These are phyloP conservation scores for Fraxinus albicans DNA, from an alignment of 305 asterid genomes.

Conservation along the genomic window DNA sequence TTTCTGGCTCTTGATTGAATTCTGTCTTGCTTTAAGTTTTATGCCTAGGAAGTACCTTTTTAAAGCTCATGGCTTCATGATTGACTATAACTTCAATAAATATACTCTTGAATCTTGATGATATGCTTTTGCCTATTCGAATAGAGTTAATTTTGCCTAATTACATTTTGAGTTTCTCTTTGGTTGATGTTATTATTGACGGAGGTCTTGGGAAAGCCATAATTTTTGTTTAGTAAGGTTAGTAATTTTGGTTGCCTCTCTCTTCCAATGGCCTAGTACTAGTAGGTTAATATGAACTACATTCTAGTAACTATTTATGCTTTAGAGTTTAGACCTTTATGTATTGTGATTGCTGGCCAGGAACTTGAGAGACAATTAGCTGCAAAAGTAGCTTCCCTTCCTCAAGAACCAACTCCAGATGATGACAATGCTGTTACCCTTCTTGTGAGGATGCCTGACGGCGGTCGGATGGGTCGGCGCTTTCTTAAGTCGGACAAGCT, in stretches of 20 bases:
- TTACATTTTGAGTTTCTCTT: neutral
- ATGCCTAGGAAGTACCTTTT: neutral
- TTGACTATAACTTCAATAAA: neutral
- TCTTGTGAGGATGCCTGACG: constrained; percentile 96
- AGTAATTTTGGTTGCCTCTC: neutral
- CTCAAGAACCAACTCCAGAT: constrained; percentile 77
- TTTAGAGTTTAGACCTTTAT: neutral
- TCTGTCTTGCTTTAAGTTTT: neutral
- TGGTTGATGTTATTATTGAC: neutral
- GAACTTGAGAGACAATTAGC: constrained; percentile 84
- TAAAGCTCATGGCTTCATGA: neutral
- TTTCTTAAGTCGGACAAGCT: constrained; percentile 79
- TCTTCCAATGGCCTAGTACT: neutral
- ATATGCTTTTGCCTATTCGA: neutral
- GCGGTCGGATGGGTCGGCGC: constrained; percentile 88
- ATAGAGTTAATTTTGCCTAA: neutral
- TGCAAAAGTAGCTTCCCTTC: constrained; percentile 90
- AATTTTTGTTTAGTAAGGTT: neutral
- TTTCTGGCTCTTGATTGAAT: neutral
- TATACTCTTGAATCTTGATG: neutral
- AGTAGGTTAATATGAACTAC: neutral
- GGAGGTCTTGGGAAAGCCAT: neutral
- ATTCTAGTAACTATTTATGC: neutral
- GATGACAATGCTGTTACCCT: constrained; percentile 85
- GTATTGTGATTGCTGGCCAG: constrained; percentile 38